Conservation (phyloP, 805 yeast genomes). For the Wickerhamomyces tratensis region DNA sequence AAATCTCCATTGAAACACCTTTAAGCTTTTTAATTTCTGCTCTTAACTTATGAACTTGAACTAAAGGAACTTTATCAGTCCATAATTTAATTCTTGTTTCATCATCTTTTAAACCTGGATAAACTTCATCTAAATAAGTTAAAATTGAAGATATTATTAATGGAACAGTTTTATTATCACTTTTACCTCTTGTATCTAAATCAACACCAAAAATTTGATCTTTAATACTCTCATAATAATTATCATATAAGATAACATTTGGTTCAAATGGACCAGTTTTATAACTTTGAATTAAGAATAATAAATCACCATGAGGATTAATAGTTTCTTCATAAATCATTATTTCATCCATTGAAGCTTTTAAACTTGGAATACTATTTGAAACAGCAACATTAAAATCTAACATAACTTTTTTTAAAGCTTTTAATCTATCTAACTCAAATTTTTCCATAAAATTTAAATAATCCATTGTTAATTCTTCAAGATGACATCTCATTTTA, state of each 20-base stretch:
- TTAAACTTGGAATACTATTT: constrained; percentile 47
- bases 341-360: constrained; percentile 50
- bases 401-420: constrained; percentile 63
- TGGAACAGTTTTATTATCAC: constrained; percentile 70
- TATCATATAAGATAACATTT: constrained; percentile 63
- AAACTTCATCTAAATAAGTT: constrained; percentile 55
- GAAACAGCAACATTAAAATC: constrained; percentile 65
- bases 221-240: constrained; percentile 59
- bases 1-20: constrained; percentile 16
- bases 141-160: constrained; percentile 51
- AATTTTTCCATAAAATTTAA: constrained; percentile 72
- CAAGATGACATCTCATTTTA: constrained; percentile 58
- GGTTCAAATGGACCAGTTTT: constrained; percentile 73
- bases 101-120: constrained; percentile 64
- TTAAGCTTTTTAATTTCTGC: constrained; percentile 47
- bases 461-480: constrained; percentile 65
- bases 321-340: constrained; percentile 61
- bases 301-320: constrained; percentile 59
- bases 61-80: constrained; percentile 56
- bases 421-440: constrained; percentile 68
- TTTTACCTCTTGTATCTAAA: constrained; percentile 56
- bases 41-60: constrained; percentile 53
- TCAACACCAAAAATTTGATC: constrained; percentile 78
- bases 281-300: constrained; percentile 55
- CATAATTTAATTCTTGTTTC: constrained; percentile 58